Conservation (phyloP, 2,329 filamentous ascomycete genomes). For the Beauveria varroae region DNA sequence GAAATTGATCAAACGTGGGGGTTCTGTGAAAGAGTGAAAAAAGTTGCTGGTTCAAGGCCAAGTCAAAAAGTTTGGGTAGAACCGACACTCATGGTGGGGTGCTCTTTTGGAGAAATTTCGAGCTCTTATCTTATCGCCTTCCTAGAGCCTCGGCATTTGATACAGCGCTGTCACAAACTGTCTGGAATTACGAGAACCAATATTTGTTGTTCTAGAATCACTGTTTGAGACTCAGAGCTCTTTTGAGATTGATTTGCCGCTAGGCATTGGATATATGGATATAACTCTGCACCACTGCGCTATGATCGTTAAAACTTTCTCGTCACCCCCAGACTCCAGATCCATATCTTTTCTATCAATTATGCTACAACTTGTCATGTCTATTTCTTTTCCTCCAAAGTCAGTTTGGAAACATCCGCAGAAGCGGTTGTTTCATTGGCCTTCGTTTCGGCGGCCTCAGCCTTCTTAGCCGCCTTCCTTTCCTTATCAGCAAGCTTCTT, state of each 20-base stretch:
- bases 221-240: too few species aligned
- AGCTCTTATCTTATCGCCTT: slow-evolving; percentile 20
- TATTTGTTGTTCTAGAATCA: neutral
- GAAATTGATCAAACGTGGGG: neutral
- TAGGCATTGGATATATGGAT: slow-evolving; percentile 1
- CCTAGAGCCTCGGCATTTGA: neutral
- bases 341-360: neutral
- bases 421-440: neutral
- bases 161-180: neutral
- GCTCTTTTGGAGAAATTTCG: slow-evolving; percentile 8
- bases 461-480: slow-evolving; percentile 35
- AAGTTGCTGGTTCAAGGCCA: neutral
- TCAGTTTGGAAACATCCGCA: slow-evolving; percentile 3
- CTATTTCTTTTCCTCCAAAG: slow-evolving; percentile 9
- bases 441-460: slow-evolving; percentile 19
- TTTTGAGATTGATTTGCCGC: neutral
- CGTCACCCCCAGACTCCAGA: slow-evolving; percentile 8
- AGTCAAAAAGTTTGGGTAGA: neutral
- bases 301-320: slow-evolving; percentile 3
- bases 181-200: neutral
- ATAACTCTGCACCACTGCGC: slow-evolving; percentile 2
- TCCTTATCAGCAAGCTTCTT: slow-evolving; percentile 44
- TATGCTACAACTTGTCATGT: slow-evolving; percentile 1
- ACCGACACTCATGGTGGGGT: neutral
- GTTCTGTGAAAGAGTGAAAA: neutral